Conservation (phyloP, 768 basidiomycete species). For the Lactifluus volemus region DNA sequence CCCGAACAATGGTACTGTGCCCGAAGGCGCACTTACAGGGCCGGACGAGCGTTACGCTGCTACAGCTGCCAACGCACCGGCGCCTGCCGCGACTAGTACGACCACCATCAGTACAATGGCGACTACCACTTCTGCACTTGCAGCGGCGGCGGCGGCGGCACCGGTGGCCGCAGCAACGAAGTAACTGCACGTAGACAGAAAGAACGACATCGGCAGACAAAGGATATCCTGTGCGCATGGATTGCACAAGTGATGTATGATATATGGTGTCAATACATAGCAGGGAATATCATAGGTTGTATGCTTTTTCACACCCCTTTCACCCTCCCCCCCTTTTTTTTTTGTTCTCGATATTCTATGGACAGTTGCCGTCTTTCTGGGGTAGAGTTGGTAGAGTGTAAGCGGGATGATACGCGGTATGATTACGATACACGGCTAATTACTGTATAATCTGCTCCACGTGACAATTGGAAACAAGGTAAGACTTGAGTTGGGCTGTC, state of each 20-base stretch:
- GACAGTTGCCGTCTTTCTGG: constrained; percentile 1
- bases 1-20: constrained; percentile 29
- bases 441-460: constrained; percentile 9
- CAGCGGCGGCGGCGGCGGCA: background rate
- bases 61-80: background rate
- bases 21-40: constrained; percentile 63
- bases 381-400: constrained; percentile 4
- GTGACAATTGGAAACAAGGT: background rate
- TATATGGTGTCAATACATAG: background rate
- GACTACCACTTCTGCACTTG: background rate
- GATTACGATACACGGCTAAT: constrained; percentile 9
- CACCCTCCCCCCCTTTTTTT: too few species aligned
- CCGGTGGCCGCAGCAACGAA: background rate
- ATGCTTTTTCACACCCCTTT: background rate
- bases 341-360: constrained; percentile 1
- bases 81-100: background rate
- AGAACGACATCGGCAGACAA: background rate
- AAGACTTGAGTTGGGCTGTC: background rate
- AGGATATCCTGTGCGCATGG: constrained; percentile 4
- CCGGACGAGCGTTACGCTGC: constrained; percentile 34
- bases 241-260: background rate
- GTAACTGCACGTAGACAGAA: background rate
- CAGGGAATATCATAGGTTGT: background rate
- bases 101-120: background rate
- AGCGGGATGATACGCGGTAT: background rate